Percentiles rank a stretch among this genome's conserved stretches.
Conservation (phyloP, 768 basidiomycete species). For the Leccinum sublutescens region DNA sequence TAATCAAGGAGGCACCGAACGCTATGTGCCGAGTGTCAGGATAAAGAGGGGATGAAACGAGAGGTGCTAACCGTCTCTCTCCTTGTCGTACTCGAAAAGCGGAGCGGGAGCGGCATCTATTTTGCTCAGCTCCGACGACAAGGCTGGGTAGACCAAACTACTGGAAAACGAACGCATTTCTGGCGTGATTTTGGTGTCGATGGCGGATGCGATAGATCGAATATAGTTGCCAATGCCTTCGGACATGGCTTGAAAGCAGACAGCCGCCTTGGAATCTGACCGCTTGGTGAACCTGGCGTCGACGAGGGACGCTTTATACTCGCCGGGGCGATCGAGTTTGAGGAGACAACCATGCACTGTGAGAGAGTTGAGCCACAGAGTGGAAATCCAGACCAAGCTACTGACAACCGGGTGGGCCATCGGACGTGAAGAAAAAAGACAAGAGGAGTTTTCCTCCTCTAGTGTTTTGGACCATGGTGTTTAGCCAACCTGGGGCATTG, state of each 20-base stretch:
- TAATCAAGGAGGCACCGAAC: constrained; percentile 49
- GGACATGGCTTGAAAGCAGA: constrained; percentile 62
- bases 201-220: constrained; percentile 39
- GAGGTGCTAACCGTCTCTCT: constrained; percentile 48
- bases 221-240: constrained; percentile 59
- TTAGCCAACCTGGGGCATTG: constrained; percentile 55
- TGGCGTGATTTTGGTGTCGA: constrained; percentile 47
- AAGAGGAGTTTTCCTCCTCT: constrained; percentile 46
- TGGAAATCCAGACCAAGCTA: constrained; percentile 10
- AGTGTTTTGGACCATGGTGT: constrained; percentile 48
- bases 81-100: constrained; percentile 40
- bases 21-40: constrained; percentile 37
- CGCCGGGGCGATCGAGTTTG: constrained; percentile 51
- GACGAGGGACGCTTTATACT: constrained; percentile 57
- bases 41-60: background rate
- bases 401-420: constrained; percentile 45
- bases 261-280: constrained; percentile 68
- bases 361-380: constrained; percentile 5
- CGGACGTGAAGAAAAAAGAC: constrained; percentile 45
- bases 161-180: constrained; percentile 44
- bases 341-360: constrained; percentile 64
- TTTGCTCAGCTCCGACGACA: constrained; percentile 47
- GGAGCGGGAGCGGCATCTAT: constrained; percentile 39
- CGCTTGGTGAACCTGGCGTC: constrained; percentile 62
- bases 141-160: constrained; percentile 43